Evolutionary conservation across 148 eudicot genomes (phyloP).

Genomic region (Cornus kousa): DNA sequence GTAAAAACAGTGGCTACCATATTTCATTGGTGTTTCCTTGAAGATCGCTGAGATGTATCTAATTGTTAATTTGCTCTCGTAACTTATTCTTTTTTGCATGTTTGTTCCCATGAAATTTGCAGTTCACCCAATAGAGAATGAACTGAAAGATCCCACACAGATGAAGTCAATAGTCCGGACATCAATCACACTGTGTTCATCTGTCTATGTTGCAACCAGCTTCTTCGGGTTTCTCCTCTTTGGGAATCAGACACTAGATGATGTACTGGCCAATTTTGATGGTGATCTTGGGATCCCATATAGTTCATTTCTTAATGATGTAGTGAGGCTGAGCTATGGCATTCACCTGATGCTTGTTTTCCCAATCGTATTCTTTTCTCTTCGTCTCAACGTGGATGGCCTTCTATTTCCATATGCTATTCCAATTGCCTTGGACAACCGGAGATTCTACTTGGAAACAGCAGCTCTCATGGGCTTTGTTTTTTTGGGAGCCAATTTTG

Average conservation of each 20-base stretch:
- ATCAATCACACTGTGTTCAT: slow-evolving; percentile 56
- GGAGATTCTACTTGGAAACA: slow-evolving; percentile 49
- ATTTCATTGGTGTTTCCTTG: not conserved
- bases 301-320: slow-evolving; percentile 42
- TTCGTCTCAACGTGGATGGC: slow-evolving; percentile 78
- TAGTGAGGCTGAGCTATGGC: slow-evolving; percentile 65
- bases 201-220: slow-evolving; percentile 59
- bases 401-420: slow-evolving; percentile 61
- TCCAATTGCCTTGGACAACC: slow-evolving; percentile 53
- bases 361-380: slow-evolving; percentile 73
- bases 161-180: slow-evolving; percentile 60
- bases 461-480: slow-evolving; percentile 54
- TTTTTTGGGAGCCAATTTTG: slow-evolving; percentile 65
- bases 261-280: slow-evolving; percentile 33
- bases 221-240: slow-evolving; percentile 73
- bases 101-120: slow-evolving; percentile 15
- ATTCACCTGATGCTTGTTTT: slow-evolving; percentile 88
- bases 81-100: not conserved
- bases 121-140: slow-evolving; percentile 83
- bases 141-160: slow-evolving; percentile 56
- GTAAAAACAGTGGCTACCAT: not conserved
- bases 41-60: not conserved
- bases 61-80: not conserved
- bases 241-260: slow-evolving; percentile 62
- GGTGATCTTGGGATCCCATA: too few relatives aligned